Conservation (phyloP, 2,329 filamentous ascomycete genomes). For the Xylariaceae sp. region DNA sequence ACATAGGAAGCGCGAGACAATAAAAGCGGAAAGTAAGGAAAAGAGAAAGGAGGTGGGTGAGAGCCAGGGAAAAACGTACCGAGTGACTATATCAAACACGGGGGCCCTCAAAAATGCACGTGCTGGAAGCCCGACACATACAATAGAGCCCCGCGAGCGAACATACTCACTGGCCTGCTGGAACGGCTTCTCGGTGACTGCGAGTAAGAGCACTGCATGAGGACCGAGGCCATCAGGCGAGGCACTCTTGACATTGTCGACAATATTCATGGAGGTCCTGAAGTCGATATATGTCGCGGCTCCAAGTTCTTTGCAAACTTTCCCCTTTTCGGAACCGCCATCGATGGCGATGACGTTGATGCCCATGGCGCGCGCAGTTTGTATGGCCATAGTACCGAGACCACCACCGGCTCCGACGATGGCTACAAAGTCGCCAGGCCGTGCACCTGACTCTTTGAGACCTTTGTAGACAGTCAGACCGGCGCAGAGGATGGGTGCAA, state of each 20-base stretch:
- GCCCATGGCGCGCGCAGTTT: slow-evolving; percentile 91
- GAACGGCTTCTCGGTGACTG: slow-evolving; percentile 87
- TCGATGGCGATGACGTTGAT: slow-evolving; percentile 77
- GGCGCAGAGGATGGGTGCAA: slow-evolving; percentile 77
- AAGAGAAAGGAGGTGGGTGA: background rate
- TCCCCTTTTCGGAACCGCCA: slow-evolving; percentile 72
- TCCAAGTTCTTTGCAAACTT: slow-evolving; percentile 65
- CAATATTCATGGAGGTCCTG: slow-evolving; percentile 65
- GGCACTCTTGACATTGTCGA: slow-evolving; percentile 76
- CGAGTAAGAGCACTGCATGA: slow-evolving; percentile 80
- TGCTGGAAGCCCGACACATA: slow-evolving; percentile 85
- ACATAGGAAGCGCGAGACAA: background rate
- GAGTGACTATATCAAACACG: slow-evolving; percentile 81
- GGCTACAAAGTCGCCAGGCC: slow-evolving; percentile 71
- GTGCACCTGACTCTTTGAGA: slow-evolving; percentile 74
- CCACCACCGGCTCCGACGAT: slow-evolving; percentile 85
- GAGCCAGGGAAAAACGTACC: slow-evolving; percentile 16
- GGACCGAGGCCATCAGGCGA: slow-evolving; percentile 78
- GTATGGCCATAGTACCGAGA: slow-evolving; percentile 67
- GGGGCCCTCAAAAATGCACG: slow-evolving; percentile 74
- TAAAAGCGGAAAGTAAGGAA: background rate
- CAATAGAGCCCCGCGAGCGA: slow-evolving; percentile 72
- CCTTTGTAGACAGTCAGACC: slow-evolving; percentile 88
- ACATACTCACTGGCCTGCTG: slow-evolving; percentile 90
- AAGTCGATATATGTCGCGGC: slow-evolving; percentile 77